Percentiles rank a stretch among this genome's conserved stretches.
phyloP scores from a whole-genome alignment of 805 yeast genomes.

The Myxozyma monticola region DNA sequence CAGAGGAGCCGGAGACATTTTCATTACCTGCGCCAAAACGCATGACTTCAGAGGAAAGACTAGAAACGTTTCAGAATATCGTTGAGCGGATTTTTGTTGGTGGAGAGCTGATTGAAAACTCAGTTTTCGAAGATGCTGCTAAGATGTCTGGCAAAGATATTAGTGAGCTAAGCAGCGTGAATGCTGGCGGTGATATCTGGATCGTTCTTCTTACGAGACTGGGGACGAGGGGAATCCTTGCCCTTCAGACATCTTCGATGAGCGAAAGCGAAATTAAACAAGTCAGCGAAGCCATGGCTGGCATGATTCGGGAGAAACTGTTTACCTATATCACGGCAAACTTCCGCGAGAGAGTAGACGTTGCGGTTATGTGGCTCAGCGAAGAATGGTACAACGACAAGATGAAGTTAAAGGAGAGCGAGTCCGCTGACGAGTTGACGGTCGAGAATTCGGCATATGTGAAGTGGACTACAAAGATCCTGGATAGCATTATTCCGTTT shows the following conservation, averaged over 20 bases:
- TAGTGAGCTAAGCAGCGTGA: constrained; percentile 43
- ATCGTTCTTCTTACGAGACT: constrained; percentile 68
- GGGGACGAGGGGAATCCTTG: constrained; percentile 57
- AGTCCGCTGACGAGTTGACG: constrained; percentile 2
- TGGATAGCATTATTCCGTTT: constrained; percentile 81
- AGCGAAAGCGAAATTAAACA: constrained; percentile 15
- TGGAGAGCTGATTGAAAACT: constrained; percentile 14
- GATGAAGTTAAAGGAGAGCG: constrained; percentile 34
- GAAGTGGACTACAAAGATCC: constrained; percentile 65
- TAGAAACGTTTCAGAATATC: constrained; percentile 56
- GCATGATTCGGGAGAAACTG: constrained; percentile 65
- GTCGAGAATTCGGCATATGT: constrained; percentile 45
- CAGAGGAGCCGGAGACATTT: constrained; percentile 9
- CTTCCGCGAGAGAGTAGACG: constrained; percentile 68
- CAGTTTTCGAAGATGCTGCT: constrained; percentile 12
- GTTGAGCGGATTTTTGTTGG: constrained; percentile 42
- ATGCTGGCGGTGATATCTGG: constrained; percentile 76
- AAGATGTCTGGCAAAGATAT: constrained; percentile 23
- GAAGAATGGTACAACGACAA: constrained; percentile 86
- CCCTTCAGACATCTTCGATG: neutral
- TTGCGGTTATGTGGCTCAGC: constrained; percentile 86
- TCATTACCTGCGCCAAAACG: constrained; percentile 33
- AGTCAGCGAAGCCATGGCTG: constrained; percentile 46
- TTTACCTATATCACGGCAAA: constrained; percentile 72
- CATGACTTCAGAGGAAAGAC: constrained; percentile 55